A percentile compares a stretch with the other conserved stretches of the same genome.
These are phyloP conservation scores for Prillingera fragicola DNA, from an alignment of 1,284 basidiomycete genomes.

Conservation along the genomic window DNA sequence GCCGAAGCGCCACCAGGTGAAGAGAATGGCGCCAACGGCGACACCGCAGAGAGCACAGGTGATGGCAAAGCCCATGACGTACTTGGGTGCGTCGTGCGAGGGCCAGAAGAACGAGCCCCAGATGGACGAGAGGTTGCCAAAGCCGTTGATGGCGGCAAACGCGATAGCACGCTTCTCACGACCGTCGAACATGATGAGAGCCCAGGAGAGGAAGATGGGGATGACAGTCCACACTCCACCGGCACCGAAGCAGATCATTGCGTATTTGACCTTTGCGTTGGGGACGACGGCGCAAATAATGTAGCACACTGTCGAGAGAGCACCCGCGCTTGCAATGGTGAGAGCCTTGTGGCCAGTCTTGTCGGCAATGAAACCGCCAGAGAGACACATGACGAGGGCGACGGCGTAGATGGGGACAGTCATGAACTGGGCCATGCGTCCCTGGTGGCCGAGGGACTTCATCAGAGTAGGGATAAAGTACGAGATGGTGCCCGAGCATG, in stretches of 20 bases:
- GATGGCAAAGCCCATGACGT: constrained; percentile 40
- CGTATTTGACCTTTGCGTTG: constrained; percentile 38
- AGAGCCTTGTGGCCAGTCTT: constrained; percentile 41
- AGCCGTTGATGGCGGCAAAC: constrained; percentile 43
- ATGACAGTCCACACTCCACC: constrained; percentile 44
- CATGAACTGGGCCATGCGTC: constrained; percentile 45
- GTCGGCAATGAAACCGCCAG: constrained; percentile 41
- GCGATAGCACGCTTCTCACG: constrained; percentile 44
- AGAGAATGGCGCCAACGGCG: constrained; percentile 20
- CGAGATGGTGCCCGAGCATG: constrained; percentile 42
- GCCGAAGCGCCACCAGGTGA: constrained; percentile 33
- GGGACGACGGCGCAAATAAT: constrained; percentile 39
- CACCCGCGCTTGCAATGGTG: constrained; percentile 32
- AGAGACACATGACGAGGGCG: constrained; percentile 40
- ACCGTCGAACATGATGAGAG: constrained; percentile 45
- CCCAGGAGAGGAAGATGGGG: constrained; percentile 43
- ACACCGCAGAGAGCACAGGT: constrained; percentile 37
- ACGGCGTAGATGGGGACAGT: constrained; percentile 50
- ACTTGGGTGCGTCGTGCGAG: constrained; percentile 28
- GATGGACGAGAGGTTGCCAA: constrained; percentile 39
- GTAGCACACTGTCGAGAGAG: constrained; percentile 32
- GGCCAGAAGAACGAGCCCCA: constrained; percentile 49
- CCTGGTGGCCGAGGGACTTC: constrained; percentile 38
- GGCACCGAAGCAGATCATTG: constrained; percentile 47
- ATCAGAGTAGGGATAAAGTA: constrained; percentile 49